A percentile compares a stretch with the other conserved stretches of the same genome.
These are phyloP conservation scores for Withania somnifera DNA, from an alignment of 305 asterid species.

Conservation along the genomic window DNA sequence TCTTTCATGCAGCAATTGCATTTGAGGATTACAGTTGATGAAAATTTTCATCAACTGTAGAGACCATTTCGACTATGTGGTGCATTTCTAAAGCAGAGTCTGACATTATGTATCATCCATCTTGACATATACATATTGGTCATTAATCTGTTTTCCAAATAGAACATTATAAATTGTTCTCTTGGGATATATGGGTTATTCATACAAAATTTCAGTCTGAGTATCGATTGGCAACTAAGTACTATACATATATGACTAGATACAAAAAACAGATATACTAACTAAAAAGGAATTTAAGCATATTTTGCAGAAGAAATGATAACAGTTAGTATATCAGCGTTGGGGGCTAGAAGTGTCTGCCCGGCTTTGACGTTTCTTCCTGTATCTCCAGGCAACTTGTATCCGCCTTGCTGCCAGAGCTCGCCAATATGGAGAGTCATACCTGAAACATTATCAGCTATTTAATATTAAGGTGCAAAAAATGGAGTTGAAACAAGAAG, in stretches of 20 bases:
- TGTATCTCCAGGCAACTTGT: constrained; percentile 78
- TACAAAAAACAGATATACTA: background rate
- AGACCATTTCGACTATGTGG: no score
- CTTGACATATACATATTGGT: no score
- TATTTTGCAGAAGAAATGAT: background rate
- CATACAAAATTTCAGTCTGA: background rate
- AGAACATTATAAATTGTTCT: background rate
- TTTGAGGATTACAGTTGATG: no score
- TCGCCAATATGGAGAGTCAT: constrained; percentile 78
- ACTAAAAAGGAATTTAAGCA: background rate
- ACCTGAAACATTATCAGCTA: constrained; percentile 20
- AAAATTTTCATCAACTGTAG: no score
- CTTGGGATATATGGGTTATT: background rate
- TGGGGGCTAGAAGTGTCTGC: constrained; percentile 29
- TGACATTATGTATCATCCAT: no score
- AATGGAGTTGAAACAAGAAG: background rate
- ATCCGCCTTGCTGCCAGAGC: constrained; percentile 58
- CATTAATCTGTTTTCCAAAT: no score
- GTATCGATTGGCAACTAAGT: background rate
- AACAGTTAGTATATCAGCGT: background rate
- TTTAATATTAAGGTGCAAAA: background rate
- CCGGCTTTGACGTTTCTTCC: constrained; percentile 51
- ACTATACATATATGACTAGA: background rate
- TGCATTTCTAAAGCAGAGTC: no score
- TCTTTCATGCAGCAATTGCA: no score